Conservation (phyloP, 23 red algal species). For the Cyanidioschyzon merolae region DNA sequence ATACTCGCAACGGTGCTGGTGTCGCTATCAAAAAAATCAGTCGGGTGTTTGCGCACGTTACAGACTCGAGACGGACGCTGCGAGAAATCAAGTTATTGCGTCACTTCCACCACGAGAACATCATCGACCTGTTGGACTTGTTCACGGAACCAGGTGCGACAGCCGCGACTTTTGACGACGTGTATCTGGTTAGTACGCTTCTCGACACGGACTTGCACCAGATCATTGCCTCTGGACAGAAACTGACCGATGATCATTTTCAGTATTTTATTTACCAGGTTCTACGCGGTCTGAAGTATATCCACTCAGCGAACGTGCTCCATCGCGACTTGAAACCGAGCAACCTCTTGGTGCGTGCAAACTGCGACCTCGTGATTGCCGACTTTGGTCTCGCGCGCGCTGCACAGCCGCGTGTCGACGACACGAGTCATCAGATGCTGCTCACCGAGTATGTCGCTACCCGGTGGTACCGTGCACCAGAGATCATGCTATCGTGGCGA, state of each 20-base stretch:
- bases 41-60: conserved; percentile 75
- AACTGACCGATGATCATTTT: conserved; percentile 50
- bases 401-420: conserved; percentile 15
- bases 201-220: conserved; percentile 95
- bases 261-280: conserved; percentile 94
- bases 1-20: conserved; percentile 19
- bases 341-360: conserved; percentile 66
- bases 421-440: neutral
- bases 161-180: conserved; percentile 65
- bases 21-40: conserved; percentile 90
- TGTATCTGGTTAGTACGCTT: conserved; percentile 85
- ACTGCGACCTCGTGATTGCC: conserved; percentile 69
- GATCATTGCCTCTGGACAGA: conserved; percentile 45
- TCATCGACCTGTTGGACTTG: conserved; percentile 66
- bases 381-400: conserved; percentile 72
- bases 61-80: conserved; percentile 80
- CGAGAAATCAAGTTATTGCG: conserved; percentile 72
- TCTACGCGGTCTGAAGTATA: conserved; percentile 70
- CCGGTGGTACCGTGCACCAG: conserved; percentile 77
- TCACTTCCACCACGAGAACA: conserved; percentile 68
- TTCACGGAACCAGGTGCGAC: conserved; percentile 38
- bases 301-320: conserved; percentile 76
- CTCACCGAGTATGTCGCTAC: conserved; percentile 75
- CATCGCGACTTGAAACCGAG: conserved; percentile 84
- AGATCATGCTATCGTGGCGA: conserved; percentile 56